A percentile compares a stretch with the other conserved stretches of the same genome.
These are phyloP conservation scores for Beauveria australis DNA, from an alignment of 2,329 filamentous ascomycete genomes.

Conservation along the genomic window DNA sequence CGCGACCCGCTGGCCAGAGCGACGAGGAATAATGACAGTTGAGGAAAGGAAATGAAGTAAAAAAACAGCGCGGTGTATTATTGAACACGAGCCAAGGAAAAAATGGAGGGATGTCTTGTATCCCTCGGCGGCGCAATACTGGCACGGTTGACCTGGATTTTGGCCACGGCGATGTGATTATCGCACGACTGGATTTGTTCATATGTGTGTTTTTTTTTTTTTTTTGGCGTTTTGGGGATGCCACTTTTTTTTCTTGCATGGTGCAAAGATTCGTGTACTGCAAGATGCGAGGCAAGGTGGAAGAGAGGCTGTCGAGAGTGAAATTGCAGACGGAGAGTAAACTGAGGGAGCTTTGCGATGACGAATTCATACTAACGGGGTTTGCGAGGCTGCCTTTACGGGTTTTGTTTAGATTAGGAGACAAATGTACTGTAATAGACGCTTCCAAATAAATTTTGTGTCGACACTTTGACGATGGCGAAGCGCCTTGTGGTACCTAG, in stretches of 20 bases:
- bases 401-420: slow-evolving; percentile 24
- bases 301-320: not conserved
- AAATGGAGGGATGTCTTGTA: slow-evolving; percentile 4
- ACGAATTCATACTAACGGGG: not conserved
- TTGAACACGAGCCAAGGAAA: slow-evolving; percentile 7
- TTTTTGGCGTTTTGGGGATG: slow-evolving; percentile 17
- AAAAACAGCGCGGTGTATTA: slow-evolving; percentile 6
- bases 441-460: slow-evolving; percentile 10
- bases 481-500: not conserved
- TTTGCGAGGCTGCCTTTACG: not conserved
- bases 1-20: slow-evolving; percentile 36
- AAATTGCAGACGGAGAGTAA: slow-evolving; percentile 1
- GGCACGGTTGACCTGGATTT: slow-evolving; percentile 9
- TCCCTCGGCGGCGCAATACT: slow-evolving; percentile 10
- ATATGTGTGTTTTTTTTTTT: slow-evolving; percentile 8
- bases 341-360: not conserved
- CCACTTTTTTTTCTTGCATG: not conserved
- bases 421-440: slow-evolving; percentile 36
- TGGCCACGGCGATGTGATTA: not conserved
- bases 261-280: not conserved
- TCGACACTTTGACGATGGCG: not conserved
- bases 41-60: slow-evolving; percentile 11
- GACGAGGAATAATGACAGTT: slow-evolving; percentile 39
- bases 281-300: not conserved
- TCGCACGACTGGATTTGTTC: slow-evolving; percentile 13